Evolutionary conservation across 495 filamentous ascomycete genomes (phyloP), one percentile per base, ranked within the genome.

Genomic region (Podospora anserina): DNA sequence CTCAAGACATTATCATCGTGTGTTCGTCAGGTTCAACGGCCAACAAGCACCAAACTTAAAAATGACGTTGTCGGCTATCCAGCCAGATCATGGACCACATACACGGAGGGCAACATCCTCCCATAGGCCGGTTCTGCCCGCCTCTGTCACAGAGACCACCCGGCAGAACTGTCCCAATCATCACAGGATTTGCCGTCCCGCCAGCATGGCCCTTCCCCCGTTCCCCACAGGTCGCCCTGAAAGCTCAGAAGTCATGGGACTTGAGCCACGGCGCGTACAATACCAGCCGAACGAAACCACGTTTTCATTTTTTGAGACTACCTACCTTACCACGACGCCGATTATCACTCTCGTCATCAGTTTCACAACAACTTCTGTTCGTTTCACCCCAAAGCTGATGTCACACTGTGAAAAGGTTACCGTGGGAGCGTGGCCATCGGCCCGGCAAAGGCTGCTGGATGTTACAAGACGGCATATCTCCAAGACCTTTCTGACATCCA

Each of bases 381-480:
- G 55, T 58, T 58, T 58, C 55, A 58, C 11, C 15, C 11, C 55
- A 20, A 58, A 20, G 6, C 55, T 20, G 23, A 58, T 26, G 55
- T 58, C 55, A 58, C 55, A 58, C 55, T 58, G 26, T 26, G 23
- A 58, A 58, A 58, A 58, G 55, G n/a, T 58, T 58, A 58, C 55
- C 55, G 55, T 58, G 55, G 55, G n/a, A 58, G 23, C 55, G 55
- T 20, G 55, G 55, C 23, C 20, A 58, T 58, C 55, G 55, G 55
- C n/a, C 55, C 55, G 55, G n/a, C 20, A 18, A 58, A 58, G n/a
- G 39, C 30, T 32, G 55, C 55, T 20, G 55, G 6, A 20, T 58
- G 55, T 26, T 58, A 58, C 55, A 58, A 26, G 55, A 58, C 55
- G 55, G 55, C 55, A 58, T 58, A 26, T 58, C 55, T 26, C 23